Percentiles rank a stretch among this genome's conserved stretches.
Conservation (phyloP, 495 filamentous ascomycete genomes). For the Lophiotrema nucula region DNA sequence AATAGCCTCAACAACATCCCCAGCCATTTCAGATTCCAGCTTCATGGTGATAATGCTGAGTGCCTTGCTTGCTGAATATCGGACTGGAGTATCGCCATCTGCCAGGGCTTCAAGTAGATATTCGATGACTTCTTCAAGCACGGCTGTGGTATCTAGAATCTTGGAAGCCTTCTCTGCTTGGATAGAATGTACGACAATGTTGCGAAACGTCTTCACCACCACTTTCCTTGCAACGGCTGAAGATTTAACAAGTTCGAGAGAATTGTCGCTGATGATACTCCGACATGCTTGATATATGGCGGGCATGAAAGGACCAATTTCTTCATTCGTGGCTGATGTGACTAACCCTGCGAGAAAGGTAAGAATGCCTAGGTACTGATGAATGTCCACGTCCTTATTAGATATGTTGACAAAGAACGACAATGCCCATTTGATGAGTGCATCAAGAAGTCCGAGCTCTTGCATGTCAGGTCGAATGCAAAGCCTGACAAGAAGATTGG, state of each 20-base stretch:
- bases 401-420: conserved; percentile 48
- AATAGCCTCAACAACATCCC: conserved; percentile 82
- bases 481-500: conserved; percentile 73
- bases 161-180: conserved; percentile 38
- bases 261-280: conserved; percentile 44
- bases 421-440: conserved; percentile 68
- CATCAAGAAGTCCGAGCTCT: conserved; percentile 63
- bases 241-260: conserved; percentile 52
- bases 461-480: conserved; percentile 87
- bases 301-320: conserved; percentile 52
- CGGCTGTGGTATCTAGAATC: conserved; percentile 20
- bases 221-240: conserved; percentile 77
- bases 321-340: conserved; percentile 52
- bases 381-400: conserved; percentile 44
- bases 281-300: conserved; percentile 55
- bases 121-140: conserved; percentile 73
- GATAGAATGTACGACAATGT: conserved; percentile 63
- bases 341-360: conserved; percentile 75
- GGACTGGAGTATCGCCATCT: conserved; percentile 85
- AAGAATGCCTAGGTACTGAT: conserved; percentile 69
- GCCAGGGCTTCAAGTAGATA: conserved; percentile 64
- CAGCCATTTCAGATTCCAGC: conserved; percentile 73
- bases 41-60: conserved; percentile 80
- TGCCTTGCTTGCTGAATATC: conserved; percentile 88
- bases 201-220: conserved; percentile 78